Percentiles rank a stretch among this genome's conserved stretches.
Conservation (phyloP, 2,329 filamentous ascomycete genomes). For the Penicillium capsulatum region DNA sequence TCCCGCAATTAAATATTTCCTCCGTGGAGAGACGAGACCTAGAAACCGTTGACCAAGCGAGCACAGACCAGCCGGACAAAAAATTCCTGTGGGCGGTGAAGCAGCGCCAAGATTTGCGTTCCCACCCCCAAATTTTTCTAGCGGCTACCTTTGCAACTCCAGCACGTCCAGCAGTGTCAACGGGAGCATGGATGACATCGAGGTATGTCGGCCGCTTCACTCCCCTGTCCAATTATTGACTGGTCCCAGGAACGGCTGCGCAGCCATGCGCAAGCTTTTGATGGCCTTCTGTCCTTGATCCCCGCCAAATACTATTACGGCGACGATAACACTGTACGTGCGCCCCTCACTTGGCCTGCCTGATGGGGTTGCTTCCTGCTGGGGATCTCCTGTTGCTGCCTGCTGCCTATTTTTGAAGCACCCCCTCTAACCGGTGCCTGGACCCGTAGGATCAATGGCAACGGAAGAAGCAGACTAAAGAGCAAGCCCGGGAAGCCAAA, state of each 20-base stretch:
- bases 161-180: constrained; percentile 13
- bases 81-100: constrained; percentile 27
- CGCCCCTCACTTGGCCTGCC: constrained; percentile 6
- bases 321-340: constrained; percentile 74
- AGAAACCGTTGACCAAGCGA: too few relatives aligned
- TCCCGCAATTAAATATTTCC: too few relatives aligned
- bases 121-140: constrained; percentile 39
- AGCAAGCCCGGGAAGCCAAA: constrained; percentile 76
- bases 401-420: constrained; percentile 7
- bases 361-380: constrained; percentile 12
- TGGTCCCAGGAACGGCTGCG: constrained; percentile 44
- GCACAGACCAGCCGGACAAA: constrained; percentile 15
- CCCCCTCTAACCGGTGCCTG: constrained; percentile 14
- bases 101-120: constrained; percentile 35
- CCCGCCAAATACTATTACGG: constrained; percentile 89
- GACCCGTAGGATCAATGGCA: constrained; percentile 77
- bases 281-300: constrained; percentile 80
- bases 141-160: constrained; percentile 18
- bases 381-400: constrained; percentile 8
- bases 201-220: constrained; percentile 29
- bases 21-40: too few relatives aligned
- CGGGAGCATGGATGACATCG: constrained; percentile 37
- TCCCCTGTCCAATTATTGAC: constrained; percentile 17
- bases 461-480: constrained; percentile 92
- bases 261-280: constrained; percentile 68